Conservation (phyloP, 1,139 yeast genomes). For the Kodamaea plutei region DNA sequence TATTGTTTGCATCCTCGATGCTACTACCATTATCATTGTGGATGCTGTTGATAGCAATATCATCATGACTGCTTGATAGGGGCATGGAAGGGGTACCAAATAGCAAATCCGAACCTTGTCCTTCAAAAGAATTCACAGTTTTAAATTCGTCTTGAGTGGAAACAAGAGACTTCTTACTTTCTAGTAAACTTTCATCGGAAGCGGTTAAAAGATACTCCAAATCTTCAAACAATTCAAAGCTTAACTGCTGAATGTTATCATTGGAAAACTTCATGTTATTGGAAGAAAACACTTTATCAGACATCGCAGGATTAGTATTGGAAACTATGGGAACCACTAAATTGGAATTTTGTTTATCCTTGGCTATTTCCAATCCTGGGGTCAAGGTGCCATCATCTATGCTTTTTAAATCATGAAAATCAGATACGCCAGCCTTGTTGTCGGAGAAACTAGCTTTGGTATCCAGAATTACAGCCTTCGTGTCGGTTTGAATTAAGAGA, state of each 20-base stretch:
- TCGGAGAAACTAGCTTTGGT: neutral
- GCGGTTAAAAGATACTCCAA: constrained; percentile 16
- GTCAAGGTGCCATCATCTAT: too few relatives aligned
- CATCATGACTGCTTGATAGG: neutral
- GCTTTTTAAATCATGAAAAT: too few relatives aligned
- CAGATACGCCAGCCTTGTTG: neutral
- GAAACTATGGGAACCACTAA: neutral
- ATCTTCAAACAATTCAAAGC: constrained; percentile 15
- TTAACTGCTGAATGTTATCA: constrained; percentile 15
- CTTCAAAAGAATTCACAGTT: neutral
- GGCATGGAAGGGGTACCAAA: constrained; percentile 1
- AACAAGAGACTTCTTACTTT: neutral
- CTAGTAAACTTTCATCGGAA: neutral
- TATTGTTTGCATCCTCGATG: neutral
- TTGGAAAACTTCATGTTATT: constrained; percentile 8
- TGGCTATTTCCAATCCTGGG: too few relatives aligned
- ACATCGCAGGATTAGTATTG: neutral
- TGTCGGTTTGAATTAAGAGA: neutral
- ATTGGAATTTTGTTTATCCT: neutral
- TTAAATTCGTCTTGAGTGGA: neutral
- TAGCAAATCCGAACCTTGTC: neutral
- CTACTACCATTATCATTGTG: neutral
- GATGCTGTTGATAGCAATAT: neutral
- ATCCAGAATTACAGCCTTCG: neutral
- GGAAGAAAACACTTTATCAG: constrained; percentile 2